These are phyloP conservation scores for Pseudogymnoascus verrucosus DNA, from an alignment of 2,329 filamentous ascomycete genomes.

Conservation along the genomic window DNA sequence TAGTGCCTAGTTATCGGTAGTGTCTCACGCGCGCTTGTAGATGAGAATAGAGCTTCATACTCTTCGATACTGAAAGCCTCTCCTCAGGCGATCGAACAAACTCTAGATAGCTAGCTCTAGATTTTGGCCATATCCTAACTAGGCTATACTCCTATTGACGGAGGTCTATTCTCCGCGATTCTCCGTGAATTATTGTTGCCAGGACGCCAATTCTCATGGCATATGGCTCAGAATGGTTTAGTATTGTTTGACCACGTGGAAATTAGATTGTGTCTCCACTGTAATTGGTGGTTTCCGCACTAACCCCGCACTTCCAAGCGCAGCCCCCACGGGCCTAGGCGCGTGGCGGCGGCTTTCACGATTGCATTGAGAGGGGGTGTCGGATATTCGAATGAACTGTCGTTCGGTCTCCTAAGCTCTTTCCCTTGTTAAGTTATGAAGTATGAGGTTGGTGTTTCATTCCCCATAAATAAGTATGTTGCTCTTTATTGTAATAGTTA, in stretches of 20 bases:
- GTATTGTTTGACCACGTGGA: not conserved
- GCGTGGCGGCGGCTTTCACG: not conserved
- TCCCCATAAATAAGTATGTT: not conserved
- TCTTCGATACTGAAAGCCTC: not conserved
- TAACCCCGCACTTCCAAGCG: not conserved
- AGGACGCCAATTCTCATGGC: not conserved
- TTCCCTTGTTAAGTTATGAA: not conserved
- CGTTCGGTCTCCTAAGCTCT: not conserved
- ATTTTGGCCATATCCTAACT: not conserved
- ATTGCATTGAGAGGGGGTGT: not conserved
- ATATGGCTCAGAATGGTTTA: not conserved
- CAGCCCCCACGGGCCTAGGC: not conserved
- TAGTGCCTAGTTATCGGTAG: not conserved
- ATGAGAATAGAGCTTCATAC: not conserved
- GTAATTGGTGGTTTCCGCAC: not conserved
- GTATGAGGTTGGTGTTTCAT: not conserved
- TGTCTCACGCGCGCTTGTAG: not conserved
- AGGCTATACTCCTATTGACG: not conserved
- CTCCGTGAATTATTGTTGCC: not conserved
- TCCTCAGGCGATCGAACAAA: not conserved
- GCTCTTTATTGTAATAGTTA: not conserved
- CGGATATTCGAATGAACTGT: not conserved
- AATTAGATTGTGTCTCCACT: not conserved
- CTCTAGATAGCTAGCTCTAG: not conserved
- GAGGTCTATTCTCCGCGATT: not conserved